A percentile compares a stretch with the other conserved stretches of the same genome.
These are phyloP conservation scores for Cordyceps fumosorosea DNA, from an alignment of 2,329 filamentous ascomycete species.

Conservation along the genomic window DNA sequence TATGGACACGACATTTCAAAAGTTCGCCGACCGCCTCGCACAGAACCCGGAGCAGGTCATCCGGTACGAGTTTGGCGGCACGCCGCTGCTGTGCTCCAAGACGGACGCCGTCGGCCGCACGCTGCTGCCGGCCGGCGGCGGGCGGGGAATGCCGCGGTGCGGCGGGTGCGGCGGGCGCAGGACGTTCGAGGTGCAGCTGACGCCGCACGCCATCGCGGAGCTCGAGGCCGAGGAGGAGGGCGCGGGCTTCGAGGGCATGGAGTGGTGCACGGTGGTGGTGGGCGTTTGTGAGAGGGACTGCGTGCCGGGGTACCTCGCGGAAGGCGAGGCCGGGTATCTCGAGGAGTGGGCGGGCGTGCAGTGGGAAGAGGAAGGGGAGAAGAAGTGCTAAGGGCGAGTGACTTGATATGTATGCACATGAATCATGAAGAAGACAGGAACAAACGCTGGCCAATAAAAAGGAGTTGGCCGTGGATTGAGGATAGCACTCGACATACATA, in stretches of 20 bases:
- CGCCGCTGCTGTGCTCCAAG: constrained; percentile 74
- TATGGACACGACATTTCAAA: constrained; percentile 71
- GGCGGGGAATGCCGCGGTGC: constrained; percentile 62
- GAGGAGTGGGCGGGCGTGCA: constrained; percentile 99
- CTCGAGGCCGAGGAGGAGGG: constrained; percentile 70
- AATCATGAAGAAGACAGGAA: constrained; percentile 12
- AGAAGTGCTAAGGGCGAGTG: constrained; percentile 20
- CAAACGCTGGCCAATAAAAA: too few species aligned
- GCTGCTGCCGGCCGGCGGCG: constrained; percentile 41
- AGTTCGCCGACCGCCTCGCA: constrained; percentile 68
- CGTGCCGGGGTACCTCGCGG: constrained; percentile 47
- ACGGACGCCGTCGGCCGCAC: constrained; percentile 61
- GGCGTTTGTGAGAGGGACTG: constrained; percentile 81
- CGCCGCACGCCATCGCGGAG: constrained; percentile 82
- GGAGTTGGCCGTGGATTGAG: too few species aligned
- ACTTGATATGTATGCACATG: constrained; percentile 20
- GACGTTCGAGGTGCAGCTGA: constrained; percentile 87
- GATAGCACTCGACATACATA: constrained; percentile 13
- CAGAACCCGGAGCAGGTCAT: constrained; percentile 81
- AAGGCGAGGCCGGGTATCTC: constrained; percentile 66
- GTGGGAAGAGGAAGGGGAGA: constrained; percentile 71
- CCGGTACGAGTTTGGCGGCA: constrained; percentile 69
- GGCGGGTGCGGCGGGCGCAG: constrained; percentile 66
- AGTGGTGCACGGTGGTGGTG: constrained; percentile 91
- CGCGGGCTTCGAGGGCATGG: constrained; percentile 69